Evolutionary conservation across 805 yeast genomes (phyloP).

Genomic region (Candida broadrunensis): DNA sequence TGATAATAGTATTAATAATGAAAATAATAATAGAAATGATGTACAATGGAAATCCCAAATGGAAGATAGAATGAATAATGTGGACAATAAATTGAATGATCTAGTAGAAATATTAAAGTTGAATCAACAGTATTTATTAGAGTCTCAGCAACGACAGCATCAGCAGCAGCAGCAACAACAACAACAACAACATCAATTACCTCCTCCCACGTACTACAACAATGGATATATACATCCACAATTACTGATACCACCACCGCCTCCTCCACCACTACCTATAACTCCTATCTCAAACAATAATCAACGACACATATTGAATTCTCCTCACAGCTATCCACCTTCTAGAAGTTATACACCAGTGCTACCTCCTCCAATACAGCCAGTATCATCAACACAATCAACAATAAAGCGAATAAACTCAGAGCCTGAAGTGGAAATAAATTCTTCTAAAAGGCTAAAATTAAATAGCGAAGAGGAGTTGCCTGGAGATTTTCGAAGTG

Average conservation of each 20-base stretch:
- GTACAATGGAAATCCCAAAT: constrained; percentile 31
- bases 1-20: background rate
- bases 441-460: background rate
- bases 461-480: background rate
- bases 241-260: background rate
- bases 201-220: background rate
- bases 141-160: constrained; percentile 5
- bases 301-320: background rate
- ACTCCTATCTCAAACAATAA: background rate
- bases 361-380: background rate
- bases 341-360: background rate
- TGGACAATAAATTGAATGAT: constrained; percentile 36
- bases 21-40: constrained; percentile 7
- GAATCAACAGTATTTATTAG: constrained; percentile 28
- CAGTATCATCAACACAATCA: background rate
- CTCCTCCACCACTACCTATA: background rate
- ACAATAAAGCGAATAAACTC: constrained; percentile 1
- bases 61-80: constrained; percentile 31
- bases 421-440: background rate
- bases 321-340: background rate
- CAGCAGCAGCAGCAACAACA: constrained; percentile 2
- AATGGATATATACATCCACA: background rate
- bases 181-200: constrained; percentile 3
- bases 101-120: constrained; percentile 31
- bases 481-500: constrained; percentile 35